Evolutionary conservation across 1,284 basidiomycete genomes (phyloP).

Genomic region (Moesziomyces parantarcticus): DNA sequence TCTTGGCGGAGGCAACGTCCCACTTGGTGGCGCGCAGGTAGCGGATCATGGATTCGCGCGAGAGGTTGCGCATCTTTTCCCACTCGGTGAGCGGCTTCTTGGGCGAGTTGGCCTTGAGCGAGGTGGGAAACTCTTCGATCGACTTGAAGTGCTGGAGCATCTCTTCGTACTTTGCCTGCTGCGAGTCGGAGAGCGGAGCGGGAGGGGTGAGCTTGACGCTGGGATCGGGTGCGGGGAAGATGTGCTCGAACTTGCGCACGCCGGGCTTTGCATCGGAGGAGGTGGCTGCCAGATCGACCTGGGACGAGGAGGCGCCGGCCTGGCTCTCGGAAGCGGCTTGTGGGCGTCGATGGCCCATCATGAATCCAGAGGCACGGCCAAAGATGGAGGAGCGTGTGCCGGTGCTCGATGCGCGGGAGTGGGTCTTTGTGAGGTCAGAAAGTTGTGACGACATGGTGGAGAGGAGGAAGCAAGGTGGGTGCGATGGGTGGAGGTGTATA

Average conservation of each 20-base stretch:
- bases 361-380: conserved; percentile 40
- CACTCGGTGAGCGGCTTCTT: conserved; percentile 58
- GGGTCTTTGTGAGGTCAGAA: conserved; percentile 24
- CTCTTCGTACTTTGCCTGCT: conserved; percentile 52
- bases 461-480: neutral
- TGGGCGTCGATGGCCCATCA: conserved; percentile 34
- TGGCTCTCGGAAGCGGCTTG: conserved; percentile 24
- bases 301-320: conserved; percentile 9
- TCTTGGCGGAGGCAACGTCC: conserved; percentile 65
- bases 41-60: conserved; percentile 65
- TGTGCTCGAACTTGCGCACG: conserved; percentile 41
- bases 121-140: conserved; percentile 42
- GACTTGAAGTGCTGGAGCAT: conserved; percentile 54
- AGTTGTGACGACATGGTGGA: conserved; percentile 34
- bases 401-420: conserved; percentile 39
- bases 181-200: conserved; percentile 44
- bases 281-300: conserved; percentile 1
- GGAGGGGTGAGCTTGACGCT: conserved; percentile 45
- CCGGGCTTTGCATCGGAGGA: conserved; percentile 3
- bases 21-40: conserved; percentile 68
- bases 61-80: conserved; percentile 66
- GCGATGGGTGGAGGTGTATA: neutral
- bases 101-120: conserved; percentile 34
- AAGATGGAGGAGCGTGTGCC: conserved; percentile 33
- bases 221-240: conserved; percentile 52